phyloP scores from a whole-genome alignment of 2,329 filamentous ascomycete genomes.

The Talaromyces funiculosus region DNA sequence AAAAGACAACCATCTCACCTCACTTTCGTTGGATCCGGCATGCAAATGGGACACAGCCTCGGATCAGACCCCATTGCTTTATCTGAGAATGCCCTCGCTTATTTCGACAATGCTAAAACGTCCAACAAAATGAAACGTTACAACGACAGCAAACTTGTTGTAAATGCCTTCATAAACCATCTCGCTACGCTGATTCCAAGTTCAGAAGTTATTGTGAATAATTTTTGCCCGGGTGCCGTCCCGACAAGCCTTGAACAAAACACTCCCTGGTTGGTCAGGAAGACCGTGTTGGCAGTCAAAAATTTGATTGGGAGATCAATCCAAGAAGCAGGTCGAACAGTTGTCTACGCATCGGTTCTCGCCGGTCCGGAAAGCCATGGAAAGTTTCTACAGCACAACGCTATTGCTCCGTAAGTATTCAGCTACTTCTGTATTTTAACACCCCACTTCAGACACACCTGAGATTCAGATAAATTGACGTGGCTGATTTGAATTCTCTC shows the following conservation, averaged over 20 bases:
- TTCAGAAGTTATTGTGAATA: constrained; percentile 19
- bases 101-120: neutral
- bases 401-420: constrained; percentile 9
- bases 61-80: neutral
- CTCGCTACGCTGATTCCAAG: constrained; percentile 11
- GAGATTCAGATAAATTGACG: neutral
- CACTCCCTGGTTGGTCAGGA: constrained; percentile 7
- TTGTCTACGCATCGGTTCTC: constrained; percentile 15
- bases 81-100: neutral
- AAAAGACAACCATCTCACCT: constrained; percentile 12
- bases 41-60: constrained; percentile 10
- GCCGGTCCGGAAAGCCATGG: constrained; percentile 16
- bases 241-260: constrained; percentile 10
- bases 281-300: constrained; percentile 6
- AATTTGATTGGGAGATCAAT: constrained; percentile 9
- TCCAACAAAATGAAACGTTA: constrained; percentile 12
- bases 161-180: constrained; percentile 18
- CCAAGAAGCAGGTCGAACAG: constrained; percentile 10
- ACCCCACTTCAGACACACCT: neutral
- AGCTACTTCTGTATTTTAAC: neutral
- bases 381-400: constrained; percentile 12
- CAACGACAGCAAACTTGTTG: constrained; percentile 16
- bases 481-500: neutral
- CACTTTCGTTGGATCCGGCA: constrained; percentile 17
- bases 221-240: constrained; percentile 18